Evolutionary conservation across 2,329 filamentous ascomycete species (phyloP), one percentile per base, ranked within the genome.

Genomic region (Parastagonospora nodorum): DNA sequence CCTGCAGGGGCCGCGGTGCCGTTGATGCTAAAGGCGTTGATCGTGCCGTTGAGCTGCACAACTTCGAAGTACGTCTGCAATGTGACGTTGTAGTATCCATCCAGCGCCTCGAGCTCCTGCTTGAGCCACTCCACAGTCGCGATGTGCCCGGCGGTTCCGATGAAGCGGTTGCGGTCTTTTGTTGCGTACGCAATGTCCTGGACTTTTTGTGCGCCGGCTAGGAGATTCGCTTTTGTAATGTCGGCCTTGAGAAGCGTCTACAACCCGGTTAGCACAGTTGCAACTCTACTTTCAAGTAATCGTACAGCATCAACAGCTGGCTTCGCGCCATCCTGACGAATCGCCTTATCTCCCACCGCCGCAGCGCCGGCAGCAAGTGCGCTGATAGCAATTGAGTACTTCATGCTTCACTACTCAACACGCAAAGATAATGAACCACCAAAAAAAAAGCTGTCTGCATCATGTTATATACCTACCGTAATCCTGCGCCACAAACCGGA

Each of bases 101-200:
- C 64, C 15, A 66, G 43, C 2, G 62, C 47, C 46, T 67, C 64
- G 9, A 74, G 60, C 12, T 60, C 55, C 5, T 66, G 53, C 43
- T 71, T 67, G 14, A 77, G 60, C 53, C 67, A 75, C 8, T 73
- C 63, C 39, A 77, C 61, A 1, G 75, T 77, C 15, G 69, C 71
- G 32, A 75, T 71, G 58, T 77, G 74, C 8, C 68, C 75, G 12
- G 51, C 48, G 5, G 67, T 66, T 15, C 74, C 71, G 52, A 74
- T 73, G 8, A 75, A 62, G 24, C 75, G 61, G 50, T 76, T 77
- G 10, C 71, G 60, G 10, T 64, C 64, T 5, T 67, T 60, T 16
- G 70, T 71, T 28, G 63, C 61, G 48, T 75, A 72, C n/a, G 75
- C 75, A 30, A 75, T 66, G 48, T 68, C 60, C 43, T 76, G 66